Base-by-base conservation (phyloP, 371 early-diverging fungal genomes). In the Mortierella sp. region DNA sequence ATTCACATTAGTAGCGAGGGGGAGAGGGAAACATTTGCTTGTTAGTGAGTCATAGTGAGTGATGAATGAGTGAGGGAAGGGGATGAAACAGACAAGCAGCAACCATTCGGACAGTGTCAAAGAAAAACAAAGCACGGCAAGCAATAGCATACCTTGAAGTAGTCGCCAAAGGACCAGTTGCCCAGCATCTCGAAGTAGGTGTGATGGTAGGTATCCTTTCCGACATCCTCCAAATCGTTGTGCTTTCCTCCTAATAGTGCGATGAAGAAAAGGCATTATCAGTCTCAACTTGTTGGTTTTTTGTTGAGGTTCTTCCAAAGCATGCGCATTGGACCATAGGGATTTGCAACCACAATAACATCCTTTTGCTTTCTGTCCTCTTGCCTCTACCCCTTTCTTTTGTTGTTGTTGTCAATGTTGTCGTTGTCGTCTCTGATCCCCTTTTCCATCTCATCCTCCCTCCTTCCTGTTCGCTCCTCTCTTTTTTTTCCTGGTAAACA, bases 171-270 rank as follows among this genome's bases (percentile, higher is more conserved):
- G 29, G 99, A 99, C 99, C 99, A 99, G 91, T 99, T 99, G 69
- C 99, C 99, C 88, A 99, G 90, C 99, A 99, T 99, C 89, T 99
- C 99, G 91, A 99, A 99, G 90, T 98, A 99, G 47, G 99, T 99
- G 88, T 99, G 99, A 88, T 99, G 99, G 87, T 99, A 99, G 9
- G 96, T 97, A 86, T 99, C 99, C 86, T 96, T 98, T 71, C 99
- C 99, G 29, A 99, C 99, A 89, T 99, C 99, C 71, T 99, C 99
- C 71, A 99, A 93, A 89, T 99, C 99, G 86, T 99, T 99, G 89
- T 99, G 99, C 90, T 99, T 99, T 67, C 99, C 99, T 86, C 99
- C 97, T 97, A 74, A 34, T 26, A 29, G 47, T 52, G 29, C 24
- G 22, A 39, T 11, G 6, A 45, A 31, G 31, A 45, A 58, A 53